Conservation (phyloP, 73 alveolate genomes). For the Paramecium pentaurelia region DNA sequence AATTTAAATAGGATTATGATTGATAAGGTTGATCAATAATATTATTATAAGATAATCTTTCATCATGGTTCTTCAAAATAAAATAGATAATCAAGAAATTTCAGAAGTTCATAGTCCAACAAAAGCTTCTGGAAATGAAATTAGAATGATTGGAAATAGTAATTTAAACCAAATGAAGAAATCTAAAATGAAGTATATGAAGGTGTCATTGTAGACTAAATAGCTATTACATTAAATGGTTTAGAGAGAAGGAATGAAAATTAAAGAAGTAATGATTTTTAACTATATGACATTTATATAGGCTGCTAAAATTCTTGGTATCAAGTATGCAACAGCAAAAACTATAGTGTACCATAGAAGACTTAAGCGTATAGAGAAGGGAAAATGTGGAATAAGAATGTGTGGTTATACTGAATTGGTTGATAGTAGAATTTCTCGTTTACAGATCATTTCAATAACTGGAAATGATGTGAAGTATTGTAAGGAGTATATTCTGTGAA, state of each 20-base stretch:
- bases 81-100: neutral
- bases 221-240: neutral
- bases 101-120: neutral
- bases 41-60: neutral
- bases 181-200: neutral
- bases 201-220: neutral
- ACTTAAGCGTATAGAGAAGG: neutral
- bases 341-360: neutral
- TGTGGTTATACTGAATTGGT: neutral
- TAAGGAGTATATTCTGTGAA: neutral
- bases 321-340: slow-evolving; percentile 26
- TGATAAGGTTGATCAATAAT: neutral
- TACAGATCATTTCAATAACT: neutral
- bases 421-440: neutral
- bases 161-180: neutral
- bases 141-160: neutral
- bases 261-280: neutral
- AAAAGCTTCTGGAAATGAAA: neutral
- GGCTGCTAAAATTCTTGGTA: neutral
- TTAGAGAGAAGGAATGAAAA: neutral
- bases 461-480: neutral
- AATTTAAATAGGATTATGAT: neutral
- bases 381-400: neutral
- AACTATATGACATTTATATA: neutral
- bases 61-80: neutral